Evolutionary conservation across 441 rosid genomes (phyloP), one percentile per base, ranked within the genome.

Genomic region (Kokia cookei): DNA sequence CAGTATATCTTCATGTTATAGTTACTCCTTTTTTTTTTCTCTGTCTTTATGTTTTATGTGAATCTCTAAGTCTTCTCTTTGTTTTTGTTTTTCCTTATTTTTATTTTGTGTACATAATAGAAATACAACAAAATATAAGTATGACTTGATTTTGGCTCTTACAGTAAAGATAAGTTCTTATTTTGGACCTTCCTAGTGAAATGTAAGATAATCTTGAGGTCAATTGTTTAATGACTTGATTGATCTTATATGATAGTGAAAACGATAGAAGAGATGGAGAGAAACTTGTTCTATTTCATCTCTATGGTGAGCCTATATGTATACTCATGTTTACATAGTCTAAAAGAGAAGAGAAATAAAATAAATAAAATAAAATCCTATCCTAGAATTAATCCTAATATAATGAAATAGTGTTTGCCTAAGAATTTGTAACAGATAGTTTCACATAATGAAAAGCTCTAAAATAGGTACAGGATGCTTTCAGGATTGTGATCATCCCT

Each of bases 1-100:
- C 78, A 65, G 85, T 48, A 27, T 76, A 57, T 65, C 67, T 73
- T 42, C 32, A 8, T 24, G 26, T 74, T 64, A 15, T 73, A 60
- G 27, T 47, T 10, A 35, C 19, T 53, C 22, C 17, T 2, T 22
- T 61, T 40, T 37, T 42, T 10, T 3, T 43, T 27, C 3, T 0
- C 22, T 35, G 4, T 69, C 48, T 27, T 43, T 22, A 45, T 55
- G 15, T 11, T 57, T 19, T 71, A 19, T 22, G 50, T 40, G 14
- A 43, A 4, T 40, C 74, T 45, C 35, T 22, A 24, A 43, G 19
- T 10, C 26, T 58, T 42, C 22, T 59, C 62, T 40, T 55, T n/a
- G 19, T 62, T 12, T n/a, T 40, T 13, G n/a, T 60, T 42, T 14
- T 3, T 17, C 51, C 2, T 60, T 1, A 12, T 9, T 3, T 32